A percentile compares a stretch with the other conserved stretches of the same genome.
These are phyloP conservation scores for Ustilago xerochloae DNA, from an alignment of 1,284 basidiomycete genomes.

Conservation along the genomic window DNA sequence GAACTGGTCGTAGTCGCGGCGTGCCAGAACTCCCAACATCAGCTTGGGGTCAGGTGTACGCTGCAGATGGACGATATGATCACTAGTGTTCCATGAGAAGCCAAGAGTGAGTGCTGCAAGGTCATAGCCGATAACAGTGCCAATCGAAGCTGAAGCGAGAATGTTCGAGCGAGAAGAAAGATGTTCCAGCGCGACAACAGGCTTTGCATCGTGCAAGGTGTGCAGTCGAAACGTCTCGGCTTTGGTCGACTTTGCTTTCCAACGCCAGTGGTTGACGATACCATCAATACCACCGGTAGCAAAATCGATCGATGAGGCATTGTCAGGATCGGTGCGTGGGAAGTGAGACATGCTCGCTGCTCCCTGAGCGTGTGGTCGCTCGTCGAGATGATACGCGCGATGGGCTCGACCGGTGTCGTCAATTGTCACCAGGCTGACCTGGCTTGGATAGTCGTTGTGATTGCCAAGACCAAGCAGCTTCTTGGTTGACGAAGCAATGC, in stretches of 20 bases:
- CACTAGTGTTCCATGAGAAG: conserved; percentile 43
- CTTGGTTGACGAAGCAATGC: conserved; percentile 35
- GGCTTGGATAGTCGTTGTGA: conserved; percentile 28
- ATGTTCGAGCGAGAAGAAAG: conserved; percentile 17
- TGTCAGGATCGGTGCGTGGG: conserved; percentile 24
- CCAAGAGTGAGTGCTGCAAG: conserved; percentile 25
- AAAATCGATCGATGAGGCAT: conserved; percentile 35
- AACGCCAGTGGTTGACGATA: conserved; percentile 44
- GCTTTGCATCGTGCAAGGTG: conserved; percentile 28
- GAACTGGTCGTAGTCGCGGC: conserved; percentile 49
- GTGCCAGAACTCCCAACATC: conserved; percentile 28
- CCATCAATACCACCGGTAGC: conserved; percentile 47
- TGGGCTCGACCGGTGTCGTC: conserved; percentile 9
- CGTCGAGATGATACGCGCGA: conserved; percentile 36
- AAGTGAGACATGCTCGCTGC: conserved; percentile 34
- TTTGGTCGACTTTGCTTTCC: conserved; percentile 10
- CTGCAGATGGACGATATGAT: conserved; percentile 41
- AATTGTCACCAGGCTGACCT: conserved; percentile 40
- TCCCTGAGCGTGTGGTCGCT: conserved; percentile 29
- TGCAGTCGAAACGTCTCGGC: conserved; percentile 23
- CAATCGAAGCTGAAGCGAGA: conserved; percentile 31
- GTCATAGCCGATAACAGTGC: conserved; percentile 38
- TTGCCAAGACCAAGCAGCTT: conserved; percentile 29
- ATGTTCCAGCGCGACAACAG: conserved; percentile 35
- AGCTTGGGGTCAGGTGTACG: conserved; percentile 41